Conservation (phyloP, 768 basidiomycete genomes). For the Collybiopsis luxurians region DNA sequence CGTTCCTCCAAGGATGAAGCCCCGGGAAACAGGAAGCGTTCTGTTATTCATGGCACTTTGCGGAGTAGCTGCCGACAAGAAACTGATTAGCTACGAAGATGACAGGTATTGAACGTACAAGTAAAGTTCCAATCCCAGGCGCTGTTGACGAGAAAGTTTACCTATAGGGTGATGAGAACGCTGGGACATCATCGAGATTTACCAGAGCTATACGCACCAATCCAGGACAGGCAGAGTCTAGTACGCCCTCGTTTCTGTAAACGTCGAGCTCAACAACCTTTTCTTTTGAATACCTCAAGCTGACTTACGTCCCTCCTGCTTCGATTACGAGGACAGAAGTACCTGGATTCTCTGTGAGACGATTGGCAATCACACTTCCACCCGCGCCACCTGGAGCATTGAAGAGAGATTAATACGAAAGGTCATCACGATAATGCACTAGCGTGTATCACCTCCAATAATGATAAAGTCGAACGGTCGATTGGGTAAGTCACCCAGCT, state of each 20-base stretch:
- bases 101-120: not conserved
- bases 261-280: conserved; percentile 15
- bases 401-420: not conserved
- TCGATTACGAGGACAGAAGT: conserved; percentile 28
- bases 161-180: not conserved
- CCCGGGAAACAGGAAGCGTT: conserved; percentile 21
- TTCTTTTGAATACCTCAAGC: conserved; percentile 11
- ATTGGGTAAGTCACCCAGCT: not conserved
- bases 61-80: conserved; percentile 12
- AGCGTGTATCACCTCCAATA: conserved; percentile 8
- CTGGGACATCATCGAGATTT: not conserved
- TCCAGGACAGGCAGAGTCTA: not conserved
- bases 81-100: not conserved
- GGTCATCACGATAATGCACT: no score
- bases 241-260: conserved; percentile 13
- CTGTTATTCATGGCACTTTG: conserved; percentile 20
- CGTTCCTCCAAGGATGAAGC: conserved; percentile 29
- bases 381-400: conserved; percentile 22
- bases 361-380: conserved; percentile 20
- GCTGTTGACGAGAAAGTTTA: not conserved
- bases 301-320: conserved; percentile 14
- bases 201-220: not conserved
- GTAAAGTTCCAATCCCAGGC: conserved; percentile 11
- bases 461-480: conserved; percentile 9
- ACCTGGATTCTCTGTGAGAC: conserved; percentile 8